These are phyloP conservation scores for Geotrichum siamense DNA, from an alignment of 1,139 yeast species.

Conservation along the genomic window DNA sequence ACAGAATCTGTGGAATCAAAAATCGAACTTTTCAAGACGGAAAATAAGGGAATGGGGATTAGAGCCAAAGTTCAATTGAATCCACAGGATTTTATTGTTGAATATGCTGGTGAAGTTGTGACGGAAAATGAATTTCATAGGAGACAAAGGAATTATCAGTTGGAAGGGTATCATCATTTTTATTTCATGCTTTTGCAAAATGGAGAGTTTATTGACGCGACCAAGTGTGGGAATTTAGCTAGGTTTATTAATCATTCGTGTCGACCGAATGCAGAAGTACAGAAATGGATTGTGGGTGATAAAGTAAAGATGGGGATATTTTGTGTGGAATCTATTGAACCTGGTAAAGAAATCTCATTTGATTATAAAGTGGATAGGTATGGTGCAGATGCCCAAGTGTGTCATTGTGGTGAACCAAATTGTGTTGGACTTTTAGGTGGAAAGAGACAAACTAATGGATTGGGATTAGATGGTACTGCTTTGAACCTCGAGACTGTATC, in stretches of 20 bases:
- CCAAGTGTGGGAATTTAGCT: constrained; percentile 77
- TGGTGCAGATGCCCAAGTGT: constrained; percentile 90
- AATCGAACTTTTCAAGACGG: constrained; percentile 73
- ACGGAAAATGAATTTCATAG: constrained; percentile 64
- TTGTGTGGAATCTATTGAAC: constrained; percentile 62
- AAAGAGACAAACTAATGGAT: constrained; percentile 78
- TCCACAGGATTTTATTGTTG: constrained; percentile 68
- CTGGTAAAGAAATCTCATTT: constrained; percentile 89
- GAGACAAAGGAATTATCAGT: constrained; percentile 69
- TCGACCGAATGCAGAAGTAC: constrained; percentile 88
- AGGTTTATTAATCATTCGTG: constrained; percentile 94
- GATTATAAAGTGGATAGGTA: constrained; percentile 95
- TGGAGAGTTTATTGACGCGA: constrained; percentile 92
- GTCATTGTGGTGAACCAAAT: constrained; percentile 89
- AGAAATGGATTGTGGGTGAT: constrained; percentile 94
- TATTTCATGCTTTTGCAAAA: constrained; percentile 96
- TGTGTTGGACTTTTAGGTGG: constrained; percentile 95
- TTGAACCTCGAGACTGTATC: constrained; percentile 50
- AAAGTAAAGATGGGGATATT: constrained; percentile 91
- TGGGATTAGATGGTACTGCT: constrained; percentile 54
- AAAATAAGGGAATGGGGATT: constrained; percentile 82
- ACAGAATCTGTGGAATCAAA: constrained; percentile 19
- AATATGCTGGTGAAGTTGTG: constrained; percentile 90
- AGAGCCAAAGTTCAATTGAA: constrained; percentile 57
- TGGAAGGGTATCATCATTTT: constrained; percentile 69